A percentile compares a stretch with the other conserved stretches of the same genome.
Evolutionary conservation across 1,284 basidiomycete genomes (phyloP).

Genomic region (Bondarzewia mesenterica): DNA sequence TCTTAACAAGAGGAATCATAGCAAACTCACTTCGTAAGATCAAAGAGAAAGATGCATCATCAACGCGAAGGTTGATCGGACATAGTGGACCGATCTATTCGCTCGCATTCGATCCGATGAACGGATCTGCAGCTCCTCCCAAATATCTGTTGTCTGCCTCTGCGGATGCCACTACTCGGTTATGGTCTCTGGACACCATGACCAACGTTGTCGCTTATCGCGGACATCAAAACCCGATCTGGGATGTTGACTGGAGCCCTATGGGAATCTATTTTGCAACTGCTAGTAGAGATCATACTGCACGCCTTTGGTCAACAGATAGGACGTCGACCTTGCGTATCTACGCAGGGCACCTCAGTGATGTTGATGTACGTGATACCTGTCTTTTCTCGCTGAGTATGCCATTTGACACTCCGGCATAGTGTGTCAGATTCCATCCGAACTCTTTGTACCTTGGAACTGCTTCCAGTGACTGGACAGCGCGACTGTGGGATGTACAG

Average conservation of each 20-base stretch:
- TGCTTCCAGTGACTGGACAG: slow-evolving; percentile 93
- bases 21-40: slow-evolving; percentile 57
- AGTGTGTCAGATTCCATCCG: slow-evolving; percentile 96
- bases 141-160: slow-evolving; percentile 87
- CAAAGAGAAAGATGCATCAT: slow-evolving; percentile 70
- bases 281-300: slow-evolving; percentile 89
- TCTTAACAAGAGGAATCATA: slow-evolving; percentile 21
- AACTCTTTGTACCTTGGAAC: slow-evolving; percentile 97
- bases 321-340: slow-evolving; percentile 81
- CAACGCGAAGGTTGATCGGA: slow-evolving; percentile 89
- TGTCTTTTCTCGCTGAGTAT: slow-evolving; percentile 5
- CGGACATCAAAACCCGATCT: slow-evolving; percentile 95
- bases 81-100: slow-evolving; percentile 97
- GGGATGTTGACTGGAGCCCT: slow-evolving; percentile 99
- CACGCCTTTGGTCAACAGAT: slow-evolving; percentile 95
- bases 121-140: slow-evolving; percentile 81
- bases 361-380: slow-evolving; percentile 80
- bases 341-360: slow-evolving; percentile 94
- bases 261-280: slow-evolving; percentile 98
- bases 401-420: slow-evolving; percentile 10
- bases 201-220: slow-evolving; percentile 91
- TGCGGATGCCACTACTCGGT: slow-evolving; percentile 85
- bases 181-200: slow-evolving; percentile 97
- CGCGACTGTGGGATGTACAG: slow-evolving; percentile 98
- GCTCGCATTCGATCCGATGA: slow-evolving; percentile 86